Conservation (phyloP, 805 yeast species). For the Myxozyma neglecta region DNA sequence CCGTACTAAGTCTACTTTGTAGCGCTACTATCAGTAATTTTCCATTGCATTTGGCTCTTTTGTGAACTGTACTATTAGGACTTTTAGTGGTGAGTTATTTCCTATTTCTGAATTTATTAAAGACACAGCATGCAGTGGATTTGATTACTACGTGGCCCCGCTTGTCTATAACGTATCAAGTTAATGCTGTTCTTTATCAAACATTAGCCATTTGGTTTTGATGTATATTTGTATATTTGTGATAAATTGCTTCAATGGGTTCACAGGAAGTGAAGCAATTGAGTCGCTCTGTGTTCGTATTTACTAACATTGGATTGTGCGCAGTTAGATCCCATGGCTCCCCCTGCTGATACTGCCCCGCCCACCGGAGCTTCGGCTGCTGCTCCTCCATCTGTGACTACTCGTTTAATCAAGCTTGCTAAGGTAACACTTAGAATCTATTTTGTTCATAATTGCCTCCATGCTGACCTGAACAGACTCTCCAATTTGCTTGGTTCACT, state of each 20-base stretch:
- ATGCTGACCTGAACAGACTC: slow-evolving; percentile 10
- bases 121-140: not conserved
- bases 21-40: too few relatives aligned
- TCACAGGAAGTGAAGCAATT: not conserved
- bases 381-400: slow-evolving; percentile 10
- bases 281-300: not conserved
- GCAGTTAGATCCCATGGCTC: slow-evolving; percentile 2
- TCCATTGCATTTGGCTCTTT: too few relatives aligned
- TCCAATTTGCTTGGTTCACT: slow-evolving; percentile 76
- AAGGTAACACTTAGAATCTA: slow-evolving; percentile 5
- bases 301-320: not conserved
- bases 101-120: too few relatives aligned
- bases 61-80: too few relatives aligned
- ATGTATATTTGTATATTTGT: not conserved
- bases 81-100: too few relatives aligned
- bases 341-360: slow-evolving; percentile 12
- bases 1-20: not conserved
- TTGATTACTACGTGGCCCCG: too few relatives aligned
- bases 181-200: too few relatives aligned
- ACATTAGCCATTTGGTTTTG: not conserved
- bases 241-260: not conserved
- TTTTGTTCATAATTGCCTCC: too few relatives aligned
- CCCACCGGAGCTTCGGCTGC: slow-evolving; percentile 12
- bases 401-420: slow-evolving; percentile 24
- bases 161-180: too few relatives aligned